A percentile compares a stretch with the other conserved stretches of the same genome.
These are phyloP conservation scores for Teratosphaeria zuluensis DNA, from an alignment of 2,329 filamentous ascomycete species.

Conservation along the genomic window DNA sequence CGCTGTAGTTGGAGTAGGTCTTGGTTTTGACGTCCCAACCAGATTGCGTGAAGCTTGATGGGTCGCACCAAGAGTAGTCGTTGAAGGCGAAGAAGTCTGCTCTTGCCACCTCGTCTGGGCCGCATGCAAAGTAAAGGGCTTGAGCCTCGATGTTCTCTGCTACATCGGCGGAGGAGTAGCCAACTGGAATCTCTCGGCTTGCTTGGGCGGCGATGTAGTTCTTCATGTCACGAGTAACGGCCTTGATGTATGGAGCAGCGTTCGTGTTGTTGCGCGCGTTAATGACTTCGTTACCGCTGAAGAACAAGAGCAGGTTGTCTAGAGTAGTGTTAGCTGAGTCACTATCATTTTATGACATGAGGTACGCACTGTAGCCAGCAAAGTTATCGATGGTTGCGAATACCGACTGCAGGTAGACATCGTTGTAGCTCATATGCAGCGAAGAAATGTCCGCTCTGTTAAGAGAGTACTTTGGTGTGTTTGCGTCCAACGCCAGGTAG, in stretches of 20 bases:
- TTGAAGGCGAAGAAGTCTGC: constrained; percentile 86
- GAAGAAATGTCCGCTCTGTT: constrained; percentile 57
- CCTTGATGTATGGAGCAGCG: constrained; percentile 59
- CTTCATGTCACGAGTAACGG: constrained; percentile 70
- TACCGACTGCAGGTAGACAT: constrained; percentile 71
- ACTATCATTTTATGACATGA: neutral
- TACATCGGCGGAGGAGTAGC: constrained; percentile 79
- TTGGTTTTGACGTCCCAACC: constrained; percentile 83
- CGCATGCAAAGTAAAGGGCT: constrained; percentile 88
- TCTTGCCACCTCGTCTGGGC: constrained; percentile 61
- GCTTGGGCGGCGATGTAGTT: constrained; percentile 65
- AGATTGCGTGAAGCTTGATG: constrained; percentile 56
- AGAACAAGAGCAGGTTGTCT: constrained; percentile 76
- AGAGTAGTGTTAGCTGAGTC: constrained; percentile 1
- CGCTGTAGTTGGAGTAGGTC: constrained; percentile 75
- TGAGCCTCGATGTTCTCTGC: constrained; percentile 75
- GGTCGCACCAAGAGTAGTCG: constrained; percentile 77
- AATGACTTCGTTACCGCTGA: constrained; percentile 68
- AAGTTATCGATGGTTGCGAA: constrained; percentile 85
- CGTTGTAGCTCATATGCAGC: constrained; percentile 40
- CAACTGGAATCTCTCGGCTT: constrained; percentile 62
- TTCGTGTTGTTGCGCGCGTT: constrained; percentile 52
- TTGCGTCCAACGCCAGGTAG: constrained; percentile 85
- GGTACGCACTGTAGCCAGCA: constrained; percentile 49
- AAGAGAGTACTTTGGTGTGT: constrained; percentile 78